Base-by-base conservation (phyloP, 108 stramenopile species). In the Cylindrotheca fusiformis region DNA sequence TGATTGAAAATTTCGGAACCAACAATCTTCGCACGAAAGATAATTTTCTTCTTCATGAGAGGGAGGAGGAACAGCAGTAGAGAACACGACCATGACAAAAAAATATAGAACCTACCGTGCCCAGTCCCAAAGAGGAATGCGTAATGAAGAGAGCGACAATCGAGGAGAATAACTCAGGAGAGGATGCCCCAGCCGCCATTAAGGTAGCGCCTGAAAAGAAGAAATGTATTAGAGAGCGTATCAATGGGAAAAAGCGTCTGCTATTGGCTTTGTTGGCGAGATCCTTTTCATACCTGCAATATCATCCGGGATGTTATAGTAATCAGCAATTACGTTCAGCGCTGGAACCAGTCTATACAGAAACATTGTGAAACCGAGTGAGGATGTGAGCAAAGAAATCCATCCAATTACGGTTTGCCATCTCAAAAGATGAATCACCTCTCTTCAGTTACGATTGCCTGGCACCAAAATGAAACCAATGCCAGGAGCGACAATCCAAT, bases 1-100 rank as follows among this genome's bases (percentile, higher is more conserved):
- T 91, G 89, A 55, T 95, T 95, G 67, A 93, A 93, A 52, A 95
- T 87, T 54, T 91, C 85, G 1, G 77, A 78, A 4, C 77, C 77
- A 1, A 78, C 71, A 65, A 78, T 66, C 69, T 70, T 51, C 6
- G 23, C n/a, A n/a, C n/a, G n/a, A n/a, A n/a, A n/a, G n/a, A n/a
- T n/a, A n/a, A n/a, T n/a, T n/a, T n/a, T n/a, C n/a, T n/a, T n/a
- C n/a, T n/a, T n/a, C n/a, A n/a, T n/a, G n/a, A n/a, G n/a, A n/a
- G n/a, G n/a, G n/a, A n/a, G n/a, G n/a, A n/a, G n/a, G n/a, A n/a
- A n/a, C n/a, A n/a, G n/a, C n/a, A n/a, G n/a, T n/a, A n/a, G n/a
- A n/a, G n/a, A n/a, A n/a, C n/a, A n/a, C n/a, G n/a, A n/a, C n/a
- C n/a, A n/a, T n/a, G n/a, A n/a, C n/a, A n/a, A 26, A 23, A n/a